Evolutionary conservation across 352 stramenopile genomes (phyloP).

Genomic region (Nothophytophthora sp.): DNA sequence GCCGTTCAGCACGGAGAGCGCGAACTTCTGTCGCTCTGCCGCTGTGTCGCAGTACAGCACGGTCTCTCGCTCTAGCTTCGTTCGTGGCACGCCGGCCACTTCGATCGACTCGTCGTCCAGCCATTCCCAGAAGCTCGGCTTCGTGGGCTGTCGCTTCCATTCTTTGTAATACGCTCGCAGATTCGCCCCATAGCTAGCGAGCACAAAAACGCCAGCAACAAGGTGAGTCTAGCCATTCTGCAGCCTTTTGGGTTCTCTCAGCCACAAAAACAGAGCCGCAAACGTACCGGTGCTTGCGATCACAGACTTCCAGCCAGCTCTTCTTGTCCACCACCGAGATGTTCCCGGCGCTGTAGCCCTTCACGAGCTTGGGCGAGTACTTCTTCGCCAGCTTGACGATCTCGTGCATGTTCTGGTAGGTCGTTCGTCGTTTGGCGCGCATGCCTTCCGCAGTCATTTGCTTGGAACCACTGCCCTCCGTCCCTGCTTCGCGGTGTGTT

Average conservation of each 20-base stretch:
- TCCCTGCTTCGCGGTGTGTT: background rate
- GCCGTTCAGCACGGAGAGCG: conserved; percentile 71
- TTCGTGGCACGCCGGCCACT: conserved; percentile 87
- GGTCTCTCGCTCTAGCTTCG: conserved; percentile 94
- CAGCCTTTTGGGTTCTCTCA: too few relatives aligned
- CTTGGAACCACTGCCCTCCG: too few relatives aligned
- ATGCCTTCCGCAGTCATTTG: conserved; percentile 75
- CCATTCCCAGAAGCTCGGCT: conserved; percentile 89
- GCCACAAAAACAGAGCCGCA: conserved; percentile 2
- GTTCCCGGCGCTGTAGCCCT: conserved; percentile 87
- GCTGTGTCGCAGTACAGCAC: conserved; percentile 94
- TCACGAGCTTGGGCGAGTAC: conserved; percentile 88
- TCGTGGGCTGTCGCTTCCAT: conserved; percentile 89
- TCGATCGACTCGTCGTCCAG: conserved; percentile 86
- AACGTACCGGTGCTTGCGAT: conserved; percentile 82
- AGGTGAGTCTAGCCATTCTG: background rate
- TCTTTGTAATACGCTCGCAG: conserved; percentile 97
- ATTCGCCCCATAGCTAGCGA: conserved; percentile 95
- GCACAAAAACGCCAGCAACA: background rate
- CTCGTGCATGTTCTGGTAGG: conserved; percentile 89
- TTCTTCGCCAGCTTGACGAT: conserved; percentile 90
- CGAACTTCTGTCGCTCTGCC: conserved; percentile 90
- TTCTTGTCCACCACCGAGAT: conserved; percentile 93
- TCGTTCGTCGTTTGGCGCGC: conserved; percentile 74
- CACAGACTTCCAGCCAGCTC: conserved; percentile 89